Conservation (phyloP, 2,329 filamentous ascomycete genomes). For the Nothophoma quercina region DNA sequence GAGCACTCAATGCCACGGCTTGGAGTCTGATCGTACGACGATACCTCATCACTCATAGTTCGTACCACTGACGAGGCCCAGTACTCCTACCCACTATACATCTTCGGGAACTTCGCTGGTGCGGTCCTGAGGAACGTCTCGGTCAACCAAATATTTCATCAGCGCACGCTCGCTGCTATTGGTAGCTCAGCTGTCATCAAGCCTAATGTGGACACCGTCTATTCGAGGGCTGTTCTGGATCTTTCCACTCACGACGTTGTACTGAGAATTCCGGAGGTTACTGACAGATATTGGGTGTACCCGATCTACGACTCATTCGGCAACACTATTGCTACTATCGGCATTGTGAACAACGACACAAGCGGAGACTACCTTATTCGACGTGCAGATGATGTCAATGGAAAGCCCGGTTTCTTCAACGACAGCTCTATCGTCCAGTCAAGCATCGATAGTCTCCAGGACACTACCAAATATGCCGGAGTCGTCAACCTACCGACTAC, state of each 20-base stretch:
- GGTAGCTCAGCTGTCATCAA: background rate
- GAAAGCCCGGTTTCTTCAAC: background rate
- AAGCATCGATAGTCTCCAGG: background rate
- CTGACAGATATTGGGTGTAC: background rate
- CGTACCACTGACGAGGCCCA: too few relatives aligned
- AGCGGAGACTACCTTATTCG: background rate
- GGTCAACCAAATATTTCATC: conserved; percentile 1
- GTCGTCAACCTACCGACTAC: background rate
- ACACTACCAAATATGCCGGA: background rate
- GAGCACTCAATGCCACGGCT: background rate
- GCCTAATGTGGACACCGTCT: background rate
- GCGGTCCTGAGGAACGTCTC: background rate
- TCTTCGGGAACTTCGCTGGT: conserved; percentile 1
- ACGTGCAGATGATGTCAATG: background rate
- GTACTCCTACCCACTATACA: background rate
- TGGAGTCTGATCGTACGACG: background rate
- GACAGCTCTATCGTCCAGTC: background rate
- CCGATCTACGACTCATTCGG: background rate
- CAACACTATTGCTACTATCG: background rate
- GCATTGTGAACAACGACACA: background rate
- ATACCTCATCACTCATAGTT: background rate
- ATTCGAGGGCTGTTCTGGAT: background rate
- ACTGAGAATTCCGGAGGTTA: background rate
- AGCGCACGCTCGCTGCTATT: background rate
- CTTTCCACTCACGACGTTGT: background rate